These are phyloP conservation scores for Tinospora cordifolia DNA, from an alignment of 164 flowering plant species.

Conservation along the genomic window DNA sequence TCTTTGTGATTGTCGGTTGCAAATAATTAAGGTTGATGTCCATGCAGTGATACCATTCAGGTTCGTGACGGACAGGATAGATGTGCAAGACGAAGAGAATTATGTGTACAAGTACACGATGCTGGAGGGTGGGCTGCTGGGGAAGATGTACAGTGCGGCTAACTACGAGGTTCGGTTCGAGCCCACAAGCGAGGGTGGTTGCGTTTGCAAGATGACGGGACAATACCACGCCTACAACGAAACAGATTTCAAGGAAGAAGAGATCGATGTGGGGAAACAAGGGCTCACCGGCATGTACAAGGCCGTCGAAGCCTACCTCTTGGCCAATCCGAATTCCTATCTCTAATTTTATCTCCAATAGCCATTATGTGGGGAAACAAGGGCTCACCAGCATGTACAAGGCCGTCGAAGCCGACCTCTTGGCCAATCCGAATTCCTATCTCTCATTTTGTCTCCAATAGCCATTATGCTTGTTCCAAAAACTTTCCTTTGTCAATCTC, in stretches of 20 bases:
- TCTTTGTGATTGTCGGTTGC: too few relatives aligned
- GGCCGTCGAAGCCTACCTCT: not conserved
- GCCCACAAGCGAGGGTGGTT: not conserved
- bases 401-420: not conserved
- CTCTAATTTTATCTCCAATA: too few relatives aligned
- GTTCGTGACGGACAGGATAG: not conserved
- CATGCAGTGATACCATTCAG: not conserved
- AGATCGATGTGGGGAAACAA: not conserved
- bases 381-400: not conserved
- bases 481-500: too few relatives aligned
- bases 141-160: not conserved
- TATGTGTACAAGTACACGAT: not conserved
- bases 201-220: not conserved
- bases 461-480: too few relatives aligned
- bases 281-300: conserved; percentile 1
- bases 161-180: not conserved
- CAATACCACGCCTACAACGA: not conserved
- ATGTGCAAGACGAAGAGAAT: not conserved
- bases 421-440: not conserved
- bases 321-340: not conserved
- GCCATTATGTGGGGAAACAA: not conserved
- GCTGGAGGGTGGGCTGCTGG: not conserved
- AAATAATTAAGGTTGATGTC: too few relatives aligned
- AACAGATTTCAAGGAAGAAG: not conserved
- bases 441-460: too few relatives aligned